Evolutionary conservation across 1,284 basidiomycete species (phyloP).

Genomic region (Pyrrhoderma noxium): DNA sequence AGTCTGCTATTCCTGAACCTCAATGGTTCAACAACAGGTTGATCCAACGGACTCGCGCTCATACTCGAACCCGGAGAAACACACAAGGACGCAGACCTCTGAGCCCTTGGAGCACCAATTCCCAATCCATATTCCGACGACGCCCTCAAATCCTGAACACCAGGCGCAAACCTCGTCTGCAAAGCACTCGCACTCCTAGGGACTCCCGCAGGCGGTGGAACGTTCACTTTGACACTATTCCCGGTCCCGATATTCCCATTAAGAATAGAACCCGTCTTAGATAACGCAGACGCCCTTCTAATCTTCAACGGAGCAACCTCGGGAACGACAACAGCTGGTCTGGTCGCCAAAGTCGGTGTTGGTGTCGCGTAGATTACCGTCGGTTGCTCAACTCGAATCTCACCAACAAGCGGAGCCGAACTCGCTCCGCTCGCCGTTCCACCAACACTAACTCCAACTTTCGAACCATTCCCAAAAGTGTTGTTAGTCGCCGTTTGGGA

Average conservation of each 20-base stretch:
- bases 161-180: conserved; percentile 1
- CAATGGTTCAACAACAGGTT: conserved; percentile 11
- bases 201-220: background rate
- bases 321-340: background rate
- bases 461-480: no score
- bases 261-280: background rate
- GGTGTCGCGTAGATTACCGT: conserved; percentile 9
- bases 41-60: no score
- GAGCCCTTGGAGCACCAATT: background rate
- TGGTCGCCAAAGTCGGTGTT: background rate
- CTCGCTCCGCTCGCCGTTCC: background rate
- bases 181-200: conserved; percentile 6
- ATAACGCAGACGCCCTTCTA: background rate
- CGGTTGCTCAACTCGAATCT: background rate
- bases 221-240: background rate
- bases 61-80: background rate
- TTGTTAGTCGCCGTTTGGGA: conserved; percentile 2
- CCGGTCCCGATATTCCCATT: no score
- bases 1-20: conserved; percentile 6
- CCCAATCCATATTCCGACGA: no score
- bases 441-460: background rate
- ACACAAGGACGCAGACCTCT: conserved; percentile 8
- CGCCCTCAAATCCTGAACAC: no score
- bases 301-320: conserved; percentile 3
- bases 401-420: background rate